These are phyloP conservation scores for Fusarium musae DNA, from an alignment of 2,329 filamentous ascomycete genomes.

Conservation along the genomic window DNA sequence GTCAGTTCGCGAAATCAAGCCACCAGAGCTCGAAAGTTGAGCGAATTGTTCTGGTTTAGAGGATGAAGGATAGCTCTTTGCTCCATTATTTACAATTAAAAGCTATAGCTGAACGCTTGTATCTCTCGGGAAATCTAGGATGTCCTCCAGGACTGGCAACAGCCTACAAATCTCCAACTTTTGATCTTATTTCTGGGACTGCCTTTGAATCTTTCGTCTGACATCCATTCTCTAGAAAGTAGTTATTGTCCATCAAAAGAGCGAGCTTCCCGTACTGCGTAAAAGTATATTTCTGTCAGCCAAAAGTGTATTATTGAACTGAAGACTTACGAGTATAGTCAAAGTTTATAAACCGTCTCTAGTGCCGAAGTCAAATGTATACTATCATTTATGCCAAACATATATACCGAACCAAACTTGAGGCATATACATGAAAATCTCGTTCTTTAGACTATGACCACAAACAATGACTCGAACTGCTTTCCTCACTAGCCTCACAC, in stretches of 20 bases:
- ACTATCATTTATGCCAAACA: no score
- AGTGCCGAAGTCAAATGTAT: not conserved
- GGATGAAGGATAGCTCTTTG: not conserved
- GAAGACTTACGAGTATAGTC: fast-evolving
- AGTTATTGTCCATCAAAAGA: no score
- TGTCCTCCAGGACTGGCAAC: not conserved
- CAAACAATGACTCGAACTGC: no score
- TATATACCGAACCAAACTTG: not conserved
- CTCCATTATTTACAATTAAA: not conserved
- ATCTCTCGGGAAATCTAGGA: not conserved
- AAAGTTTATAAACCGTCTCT: no score
- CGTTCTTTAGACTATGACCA: fast-evolving
- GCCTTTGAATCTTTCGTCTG: fast-evolving
- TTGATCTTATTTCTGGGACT: fast-evolving
- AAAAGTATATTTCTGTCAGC: not conserved
- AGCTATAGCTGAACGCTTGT: not conserved
- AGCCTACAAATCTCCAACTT: no score
- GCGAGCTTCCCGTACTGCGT: not conserved
- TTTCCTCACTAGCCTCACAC: no score
- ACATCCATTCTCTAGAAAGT: no score
- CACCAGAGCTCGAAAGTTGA: not conserved
- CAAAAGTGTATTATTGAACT: not conserved
- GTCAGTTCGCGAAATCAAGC: not conserved
- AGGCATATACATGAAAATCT: not conserved
- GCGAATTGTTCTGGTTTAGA: not conserved